A percentile compares a stretch with the other conserved stretches of the same genome.
phyloP scores from a whole-genome alignment of 441 rosid species.

The Erysimum cheiri region DNA sequence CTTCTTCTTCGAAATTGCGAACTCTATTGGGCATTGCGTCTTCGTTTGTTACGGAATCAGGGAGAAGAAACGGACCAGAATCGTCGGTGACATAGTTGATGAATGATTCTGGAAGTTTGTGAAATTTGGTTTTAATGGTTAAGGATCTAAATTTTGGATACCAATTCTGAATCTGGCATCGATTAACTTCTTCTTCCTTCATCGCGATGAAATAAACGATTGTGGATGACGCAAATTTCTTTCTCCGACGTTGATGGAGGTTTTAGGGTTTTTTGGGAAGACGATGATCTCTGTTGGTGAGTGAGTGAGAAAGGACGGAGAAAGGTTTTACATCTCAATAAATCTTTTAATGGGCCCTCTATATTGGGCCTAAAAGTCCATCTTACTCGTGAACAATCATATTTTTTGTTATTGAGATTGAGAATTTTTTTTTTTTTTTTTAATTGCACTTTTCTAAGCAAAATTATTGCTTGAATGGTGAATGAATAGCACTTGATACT shows the following conservation, averaged over 20 bases:
- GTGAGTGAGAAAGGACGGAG: neutral
- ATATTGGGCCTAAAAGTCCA: slow-evolving; percentile 9
- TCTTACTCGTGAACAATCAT: neutral
- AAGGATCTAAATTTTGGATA: slow-evolving; percentile 72
- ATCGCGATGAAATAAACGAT: slow-evolving; percentile 27
- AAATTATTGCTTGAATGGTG: too few relatives aligned
- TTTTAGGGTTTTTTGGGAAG: slow-evolving; percentile 11
- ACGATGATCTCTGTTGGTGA: slow-evolving; percentile 1
- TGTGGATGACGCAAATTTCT: neutral
- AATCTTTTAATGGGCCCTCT: neutral
- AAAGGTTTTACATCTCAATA: neutral
- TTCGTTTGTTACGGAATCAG: slow-evolving; percentile 61
- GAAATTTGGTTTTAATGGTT: slow-evolving; percentile 70
- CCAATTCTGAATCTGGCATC: slow-evolving; percentile 87
- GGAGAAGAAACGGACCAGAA: slow-evolving; percentile 75
- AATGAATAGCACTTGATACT: too few relatives aligned
- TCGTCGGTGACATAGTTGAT: slow-evolving; percentile 72
- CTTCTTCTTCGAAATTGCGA: slow-evolving; percentile 67
- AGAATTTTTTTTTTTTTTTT: too few relatives aligned
- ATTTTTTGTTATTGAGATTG: neutral
- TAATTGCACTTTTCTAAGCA: too few relatives aligned
- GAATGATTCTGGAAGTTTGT: slow-evolving; percentile 72
- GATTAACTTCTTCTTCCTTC: slow-evolving; percentile 72
- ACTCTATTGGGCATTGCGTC: slow-evolving; percentile 80
- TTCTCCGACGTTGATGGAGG: slow-evolving; percentile 20